Base-by-base conservation (phyloP, 148 eudicot genomes). In the Tetragonia tetragonoides region DNA sequence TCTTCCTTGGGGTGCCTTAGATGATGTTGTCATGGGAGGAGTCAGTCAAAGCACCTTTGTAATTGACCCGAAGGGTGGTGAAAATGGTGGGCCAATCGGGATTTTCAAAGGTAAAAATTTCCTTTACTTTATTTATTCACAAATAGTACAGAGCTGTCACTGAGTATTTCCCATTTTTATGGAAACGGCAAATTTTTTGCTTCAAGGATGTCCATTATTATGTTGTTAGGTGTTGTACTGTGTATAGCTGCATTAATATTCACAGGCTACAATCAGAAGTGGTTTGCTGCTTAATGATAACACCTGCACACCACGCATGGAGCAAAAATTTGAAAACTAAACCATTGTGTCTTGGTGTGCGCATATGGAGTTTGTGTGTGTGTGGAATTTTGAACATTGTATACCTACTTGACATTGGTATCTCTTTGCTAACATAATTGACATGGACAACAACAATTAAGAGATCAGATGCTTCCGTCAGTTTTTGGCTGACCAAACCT, bases 11-110 rank as follows among this genome's bases (percentile, higher is more conserved):
- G 99, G 99, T 81, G 87, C 98, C 72, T 84, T 95, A 84, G 99
- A 95, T 84, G 98, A 95, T 84, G 95, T 93, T 80, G 99, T 95
- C 81, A 95, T 91, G 98, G 97, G 98, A 74, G 97, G 99, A 78
- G 99, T 93, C 74, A 95, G 97, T 86, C 92, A 93, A 84, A 95
- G 98, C 81, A 78, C 83, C 57, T 90, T 91, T 78, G 86, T 70
- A 64, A 81, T 93, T 69, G 95, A 91, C 84, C 89, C 91, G 53
- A 88, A 81, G 28, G 99, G 95, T 42, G 89, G 97, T 80, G 98
- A 95, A 84, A 86, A 85, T 83, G 98, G 97, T 72, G 84, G 88
- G 72, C 90, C 92, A 28, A 85, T 91, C 47, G 98, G 95, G 59
- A 61, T 95, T 85, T 95, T 95, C 76, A 86, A 78, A 93, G 99